Conservation (phyloP, 306 rosid genomes). For the Calophaca sinica region DNA sequence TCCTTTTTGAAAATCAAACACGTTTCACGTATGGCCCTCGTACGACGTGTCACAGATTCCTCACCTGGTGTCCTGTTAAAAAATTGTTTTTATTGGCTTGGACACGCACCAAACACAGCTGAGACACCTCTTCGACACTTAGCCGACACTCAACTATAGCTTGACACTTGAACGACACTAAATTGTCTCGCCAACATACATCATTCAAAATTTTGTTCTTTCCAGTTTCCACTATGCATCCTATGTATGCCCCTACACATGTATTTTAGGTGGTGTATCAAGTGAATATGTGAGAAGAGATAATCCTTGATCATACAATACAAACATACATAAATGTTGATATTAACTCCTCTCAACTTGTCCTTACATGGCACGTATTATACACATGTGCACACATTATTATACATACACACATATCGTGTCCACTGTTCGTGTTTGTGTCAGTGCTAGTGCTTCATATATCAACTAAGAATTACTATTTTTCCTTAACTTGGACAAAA, state of each 20-base stretch:
- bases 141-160: not conserved
- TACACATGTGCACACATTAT: not conserved
- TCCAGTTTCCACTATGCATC: not conserved
- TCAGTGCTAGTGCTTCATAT: not conserved
- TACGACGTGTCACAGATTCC: not conserved
- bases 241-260: not conserved
- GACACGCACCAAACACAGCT: not conserved
- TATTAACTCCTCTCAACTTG: not conserved
- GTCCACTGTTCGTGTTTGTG: not conserved
- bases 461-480: not conserved
- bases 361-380: not conserved
- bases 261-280: not conserved
- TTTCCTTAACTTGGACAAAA: constrained; percentile 11
- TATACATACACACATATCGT: not conserved
- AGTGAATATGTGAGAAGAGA: constrained; percentile 7
- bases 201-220: not conserved
- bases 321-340: not conserved
- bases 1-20: not conserved
- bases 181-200: not conserved
- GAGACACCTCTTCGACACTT: constrained; percentile 10
- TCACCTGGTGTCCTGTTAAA: not conserved
- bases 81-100: not conserved
- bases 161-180: not conserved
- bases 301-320: not conserved
- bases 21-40: not conserved